Percentiles rank a stretch among this genome's conserved stretches.
phyloP scores from a whole-genome alignment of 2,329 filamentous ascomycete genomes.

The Exserohilum rostratum region DNA sequence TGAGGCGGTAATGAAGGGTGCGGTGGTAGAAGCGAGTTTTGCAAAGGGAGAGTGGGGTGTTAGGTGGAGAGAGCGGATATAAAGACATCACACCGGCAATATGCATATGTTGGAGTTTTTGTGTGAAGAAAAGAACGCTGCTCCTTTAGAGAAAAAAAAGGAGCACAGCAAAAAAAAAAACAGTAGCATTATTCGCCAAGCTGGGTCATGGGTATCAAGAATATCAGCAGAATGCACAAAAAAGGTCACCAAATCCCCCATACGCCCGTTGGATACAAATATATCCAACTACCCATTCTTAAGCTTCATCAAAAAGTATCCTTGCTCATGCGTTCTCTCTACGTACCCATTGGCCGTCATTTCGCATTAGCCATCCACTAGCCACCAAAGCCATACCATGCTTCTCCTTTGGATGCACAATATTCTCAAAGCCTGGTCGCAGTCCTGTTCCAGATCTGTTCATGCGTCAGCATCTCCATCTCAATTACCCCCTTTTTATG shows the following conservation, averaged over 20 bases:
- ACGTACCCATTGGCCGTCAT: slow-evolving; percentile 6
- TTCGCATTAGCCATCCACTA: slow-evolving; percentile 5
- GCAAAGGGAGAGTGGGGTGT: slow-evolving; percentile 67
- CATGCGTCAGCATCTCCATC: slow-evolving; percentile 9
- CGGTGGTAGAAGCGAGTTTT: slow-evolving; percentile 65
- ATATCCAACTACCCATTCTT: no score
- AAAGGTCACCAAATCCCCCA: no score
- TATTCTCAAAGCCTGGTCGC: slow-evolving; percentile 34
- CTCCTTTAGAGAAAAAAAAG: no score
- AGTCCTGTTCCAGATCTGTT: slow-evolving; percentile 38
- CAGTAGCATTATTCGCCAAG: slow-evolving; percentile 9
- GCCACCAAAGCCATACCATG: slow-evolving; percentile 25
- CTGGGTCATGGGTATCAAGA: slow-evolving; percentile 27
- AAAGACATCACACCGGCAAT: not conserved
- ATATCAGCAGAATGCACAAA: slow-evolving; percentile 3
- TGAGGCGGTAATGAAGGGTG: slow-evolving; percentile 65
- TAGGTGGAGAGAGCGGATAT: slow-evolving; percentile 58
- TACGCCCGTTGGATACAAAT: not conserved
- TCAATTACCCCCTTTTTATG: not conserved
- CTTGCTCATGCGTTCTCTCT: not conserved
- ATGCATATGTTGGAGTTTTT: not conserved
- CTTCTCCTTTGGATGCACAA: slow-evolving; percentile 24
- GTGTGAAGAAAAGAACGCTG: not conserved
- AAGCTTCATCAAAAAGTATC: no score
- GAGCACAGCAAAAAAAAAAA: not conserved